Base-by-base conservation (phyloP, 805 yeast genomes). In the Ogataea polymorpha region DNA sequence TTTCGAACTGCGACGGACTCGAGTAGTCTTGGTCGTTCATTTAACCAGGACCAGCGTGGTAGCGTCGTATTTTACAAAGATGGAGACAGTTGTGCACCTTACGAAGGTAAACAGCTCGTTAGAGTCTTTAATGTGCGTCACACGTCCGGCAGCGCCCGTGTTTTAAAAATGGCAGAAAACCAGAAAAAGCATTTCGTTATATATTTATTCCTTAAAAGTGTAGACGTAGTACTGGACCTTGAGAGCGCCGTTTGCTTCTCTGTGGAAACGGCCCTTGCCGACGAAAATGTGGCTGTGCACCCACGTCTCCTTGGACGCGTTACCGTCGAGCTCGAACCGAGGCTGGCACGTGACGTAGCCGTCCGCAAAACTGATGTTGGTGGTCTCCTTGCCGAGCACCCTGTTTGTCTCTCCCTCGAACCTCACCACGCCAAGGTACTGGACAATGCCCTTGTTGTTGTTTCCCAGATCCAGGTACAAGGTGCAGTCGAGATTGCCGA, bases 191-290 rank as follows among this genome's bases (percentile, higher is more conserved):
- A 23, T 23, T 18, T 24, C 9, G 24, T 13, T 5, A n/a, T 7
- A 17, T 26, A 25, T 15, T 18, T 35, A 32, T 37, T 43, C 65
- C 44, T 39, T 65, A 46, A 60, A 53, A 21, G 70, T 62, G 49
- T 73, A 76, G 39, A 75, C 59, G 47, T 63, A 67, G 64, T 79
- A 80, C 61, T 80, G 84, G 29, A 80, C 84, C 45, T 62, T 68
- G 43, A 77, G 57, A 2, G 26, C 49, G 15, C 74, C 79, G 6
- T 63, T 53, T 4, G 57, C 65, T 46, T 72, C 75, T 51, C 80
- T 68, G 35, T 73, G 54, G 52, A 79, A 79, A 43, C 82, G 68
- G 24, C 87, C 86, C 55, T 71, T 75, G 15, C 83, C 86, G 16
- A 77, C 35, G 42, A 78, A 65, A 49, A 68, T 74, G 55, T 72